Base-by-base conservation (phyloP, 805 yeast genomes). In the Candida endomychidarum region DNA sequence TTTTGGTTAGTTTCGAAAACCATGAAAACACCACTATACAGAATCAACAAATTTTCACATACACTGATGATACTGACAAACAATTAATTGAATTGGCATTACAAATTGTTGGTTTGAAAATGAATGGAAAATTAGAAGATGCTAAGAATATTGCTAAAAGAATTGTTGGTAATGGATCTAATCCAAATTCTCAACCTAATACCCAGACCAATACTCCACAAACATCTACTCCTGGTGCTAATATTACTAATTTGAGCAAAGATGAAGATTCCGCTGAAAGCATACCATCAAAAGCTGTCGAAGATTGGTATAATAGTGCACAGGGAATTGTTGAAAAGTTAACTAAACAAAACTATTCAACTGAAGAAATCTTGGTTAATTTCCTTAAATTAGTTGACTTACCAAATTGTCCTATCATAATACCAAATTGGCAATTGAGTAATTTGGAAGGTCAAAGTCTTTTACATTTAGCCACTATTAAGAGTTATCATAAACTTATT, bases 121-220 rank as follows among this genome's bases (percentile, higher is more conserved):
- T 91, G 96, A 90, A 88, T 56, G 99, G 98, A 43, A 83, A 83
- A 54, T 68, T 93, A 42, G 98, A 93, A 57, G 97, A 91, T 61
- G 97, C 98, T 2, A 80, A 86, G 50, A 89, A 88, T 56, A 86
- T 93, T 52, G 98, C 98, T 1, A 83, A 84, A 60, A 73, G 96
- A 48, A 88, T 93, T 49, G 89, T 91, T 39, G 95, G 93, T 9
- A 50, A 42, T 34, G 35, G 47, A n/a, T 42, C 45, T n/a, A 40
- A 21, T 26, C 34, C 32, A 2, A 29, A 33, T n/a, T 63, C 61
- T 25, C 68, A 64, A 27, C 51, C 58, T 23, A 45, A 41, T 18
- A 45, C 45, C 29, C 25, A 31, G 11, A 5, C 14, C 10, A 36
- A 30, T 36, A 9, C 47, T 33, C 37, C 37, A 16, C 35, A 32